These are phyloP conservation scores for Exserohilum turcica DNA, from an alignment of 2,329 filamentous ascomycete genomes.

Conservation along the genomic window DNA sequence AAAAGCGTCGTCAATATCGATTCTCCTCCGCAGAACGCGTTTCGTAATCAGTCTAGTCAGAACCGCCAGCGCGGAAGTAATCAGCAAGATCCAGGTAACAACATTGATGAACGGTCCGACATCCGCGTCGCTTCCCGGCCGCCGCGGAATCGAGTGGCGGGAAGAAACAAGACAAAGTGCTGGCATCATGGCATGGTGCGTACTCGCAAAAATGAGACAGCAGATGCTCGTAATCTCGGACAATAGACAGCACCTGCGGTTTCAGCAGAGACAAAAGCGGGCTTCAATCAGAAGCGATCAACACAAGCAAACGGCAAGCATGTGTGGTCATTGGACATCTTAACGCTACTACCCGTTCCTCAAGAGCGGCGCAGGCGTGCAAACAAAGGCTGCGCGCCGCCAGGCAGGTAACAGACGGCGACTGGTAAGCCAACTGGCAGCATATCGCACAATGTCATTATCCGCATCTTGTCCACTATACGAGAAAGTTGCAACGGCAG, in stretches of 20 bases:
- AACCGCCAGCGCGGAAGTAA: conserved; percentile 42
- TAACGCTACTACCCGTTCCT: conserved; percentile 1
- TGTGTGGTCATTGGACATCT: conserved; percentile 4
- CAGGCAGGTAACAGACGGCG: conserved; percentile 10
- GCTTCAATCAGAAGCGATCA: conserved; percentile 1
- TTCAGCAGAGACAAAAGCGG: neutral
- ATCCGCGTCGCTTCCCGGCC: conserved; percentile 35
- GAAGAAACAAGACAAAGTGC: conserved; percentile 22
- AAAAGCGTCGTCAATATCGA: conserved; percentile 45
- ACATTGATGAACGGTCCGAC: conserved; percentile 45
- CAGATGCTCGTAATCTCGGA: conserved; percentile 4
- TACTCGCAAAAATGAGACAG: conserved; percentile 12
- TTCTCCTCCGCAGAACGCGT: conserved; percentile 35
- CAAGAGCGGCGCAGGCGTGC: conserved; percentile 20
- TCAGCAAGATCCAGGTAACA: conserved; percentile 43
- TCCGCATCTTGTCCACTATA: conserved; percentile 17
- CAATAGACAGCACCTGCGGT: neutral
- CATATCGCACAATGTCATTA: conserved; percentile 17
- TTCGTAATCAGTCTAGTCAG: conserved; percentile 44
- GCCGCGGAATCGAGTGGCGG: conserved; percentile 32
- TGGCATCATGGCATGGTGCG: conserved; percentile 37
- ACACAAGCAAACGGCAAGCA: conserved; percentile 10
- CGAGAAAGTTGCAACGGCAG: conserved; percentile 15
- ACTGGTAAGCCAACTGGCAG: conserved; percentile 18
- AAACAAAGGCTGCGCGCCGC: conserved; percentile 18